Base-by-base conservation (phyloP, 768 basidiomycete species). In the Mrakia blollopis region DNA sequence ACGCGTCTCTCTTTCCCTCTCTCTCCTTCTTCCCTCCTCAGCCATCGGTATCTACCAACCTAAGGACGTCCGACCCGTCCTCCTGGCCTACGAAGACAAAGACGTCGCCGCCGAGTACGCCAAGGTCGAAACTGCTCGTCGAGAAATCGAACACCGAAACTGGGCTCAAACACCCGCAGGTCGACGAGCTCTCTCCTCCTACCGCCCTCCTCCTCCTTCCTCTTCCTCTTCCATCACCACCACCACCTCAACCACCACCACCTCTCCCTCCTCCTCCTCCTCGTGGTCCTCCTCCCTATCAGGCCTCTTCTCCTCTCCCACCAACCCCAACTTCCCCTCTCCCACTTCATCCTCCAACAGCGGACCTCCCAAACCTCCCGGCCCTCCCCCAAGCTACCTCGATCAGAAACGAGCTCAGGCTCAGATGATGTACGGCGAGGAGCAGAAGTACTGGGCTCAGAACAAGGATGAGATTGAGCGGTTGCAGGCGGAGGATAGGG, bases 31-130 rank as follows among this genome's bases (percentile, higher is more conserved):
- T 77, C 47, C 25, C 3, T 52, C 72, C 57, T 67, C 80, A 96
- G 96, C 97, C 10, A 91, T 99, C 77, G 95, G 90, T 0, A 95
- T 98, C 80, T 94, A 93, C 85, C 90, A 90, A 79, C 90, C 92
- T 0, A 82, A 87, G 35, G 97, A 98, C 80, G 91, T 98, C 5
- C 89, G 96, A 28, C 92, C 91, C 0, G 91, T 98, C 74, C 84
- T 99, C 44, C 85, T 91, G 80, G 89, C 90, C 2, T 99, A 96
- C 83, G 85, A 87, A 8, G 96, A 91, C 63, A 94, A 96, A 84
- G 88, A 98, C 81, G 91, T 99, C 76, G 89, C 94, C 0, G 72
- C 90, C 9, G 95, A 95, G 83, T 98, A 94, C 80, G 94, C 90
- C 52, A 91, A 91, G 85, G 88, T 89, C 79, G 96, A 99, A 84